Base-by-base conservation (phyloP, 306 rosid species). In the Cotoneaster glaucophyllus region DNA sequence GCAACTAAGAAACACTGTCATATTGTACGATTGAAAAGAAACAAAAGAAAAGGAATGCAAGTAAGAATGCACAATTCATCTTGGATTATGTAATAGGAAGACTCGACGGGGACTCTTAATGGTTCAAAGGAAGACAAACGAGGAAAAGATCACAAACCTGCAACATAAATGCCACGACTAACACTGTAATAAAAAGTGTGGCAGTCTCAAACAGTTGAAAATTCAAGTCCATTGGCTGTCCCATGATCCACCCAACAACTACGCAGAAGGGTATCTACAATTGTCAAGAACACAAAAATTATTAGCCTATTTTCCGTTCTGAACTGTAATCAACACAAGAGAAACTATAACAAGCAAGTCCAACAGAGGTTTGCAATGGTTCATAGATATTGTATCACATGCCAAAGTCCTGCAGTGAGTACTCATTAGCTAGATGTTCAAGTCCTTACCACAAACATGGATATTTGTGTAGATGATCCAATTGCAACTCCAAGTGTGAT, bases 171-270 rank as follows among this genome's bases (percentile, higher is more conserved):
- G 98, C 97, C 76, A 93, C 98, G 25, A 93, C 98, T 69, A 93
- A 79, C 83, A 93, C 98, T 0, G 98, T 87, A 77, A 93, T 91
- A 74, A 93, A 93, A 34, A 93, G 96, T 52, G 97, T 86, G 67
- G 98, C 96, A 19, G 98, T 93, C 91, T 93, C 98, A 14, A 93
- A 93, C 70, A 93, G 98, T 79, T 93, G 91, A 79, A 93, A 93
- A 84, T 93, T 93, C 82, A 93, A 89, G 88, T 93, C 97, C 98
- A 93, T 93, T 67, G 80, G 87, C 80, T 54, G 63, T 67, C 98
- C 97, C 97, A 93, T 93, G 86, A 88, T 87, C 98, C 98, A 93
- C 78, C 98, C 98, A 70, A 93, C 81, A 65, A 93, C 96, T 32
- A 93, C 98, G 34, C 97, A 93, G 86, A 93, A 93, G n/a, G 98